These are phyloP conservation scores for Pseudogymnoascus sp. DNA, from an alignment of 2,329 filamentous ascomycete genomes.

Conservation along the genomic window DNA sequence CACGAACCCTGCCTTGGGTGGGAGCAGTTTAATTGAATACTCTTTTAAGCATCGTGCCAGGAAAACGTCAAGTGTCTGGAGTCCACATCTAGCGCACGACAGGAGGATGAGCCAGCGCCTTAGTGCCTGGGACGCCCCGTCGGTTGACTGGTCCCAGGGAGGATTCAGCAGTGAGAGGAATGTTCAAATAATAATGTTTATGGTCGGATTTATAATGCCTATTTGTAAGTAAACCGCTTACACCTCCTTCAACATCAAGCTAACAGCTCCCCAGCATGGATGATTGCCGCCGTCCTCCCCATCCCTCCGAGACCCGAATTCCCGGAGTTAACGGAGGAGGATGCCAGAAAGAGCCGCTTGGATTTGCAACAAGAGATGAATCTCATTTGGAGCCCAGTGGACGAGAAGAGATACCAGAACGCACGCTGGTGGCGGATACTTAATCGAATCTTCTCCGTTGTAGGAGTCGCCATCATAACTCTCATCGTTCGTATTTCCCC, in stretches of 20 bases:
- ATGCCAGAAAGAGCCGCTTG: slow-evolving; percentile 23
- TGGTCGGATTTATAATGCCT: slow-evolving; percentile 69
- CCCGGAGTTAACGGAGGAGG: slow-evolving; percentile 41
- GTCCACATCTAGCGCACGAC: slow-evolving; percentile 62
- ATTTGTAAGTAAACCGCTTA: slow-evolving; percentile 43
- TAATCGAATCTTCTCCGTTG: slow-evolving; percentile 51
- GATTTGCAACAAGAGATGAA: slow-evolving; percentile 22
- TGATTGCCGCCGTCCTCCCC: slow-evolving; percentile 67
- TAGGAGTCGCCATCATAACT: slow-evolving; percentile 47
- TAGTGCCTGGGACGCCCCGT: slow-evolving; percentile 67
- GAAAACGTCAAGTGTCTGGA: slow-evolving; percentile 54
- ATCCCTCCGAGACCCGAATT: slow-evolving; percentile 51
- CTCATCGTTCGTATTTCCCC: slow-evolving; percentile 35
- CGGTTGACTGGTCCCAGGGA: slow-evolving; percentile 56
- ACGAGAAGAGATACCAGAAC: slow-evolving; percentile 38
- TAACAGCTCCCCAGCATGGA: slow-evolving; percentile 53
- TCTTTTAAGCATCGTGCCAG: slow-evolving; percentile 19
- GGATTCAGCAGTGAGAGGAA: slow-evolving; percentile 59
- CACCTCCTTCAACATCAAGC: slow-evolving; percentile 14
- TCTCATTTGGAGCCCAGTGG: slow-evolving; percentile 24
- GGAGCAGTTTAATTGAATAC: slow-evolving; percentile 25
- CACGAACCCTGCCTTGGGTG: slow-evolving; percentile 18
- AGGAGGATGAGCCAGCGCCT: slow-evolving; percentile 44
- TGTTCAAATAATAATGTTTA: slow-evolving; percentile 66
- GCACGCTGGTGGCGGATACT: slow-evolving; percentile 57